phyloP scores from a whole-genome alignment of 2,329 filamentous ascomycete genomes.

The Didymosphaeria variabile region DNA sequence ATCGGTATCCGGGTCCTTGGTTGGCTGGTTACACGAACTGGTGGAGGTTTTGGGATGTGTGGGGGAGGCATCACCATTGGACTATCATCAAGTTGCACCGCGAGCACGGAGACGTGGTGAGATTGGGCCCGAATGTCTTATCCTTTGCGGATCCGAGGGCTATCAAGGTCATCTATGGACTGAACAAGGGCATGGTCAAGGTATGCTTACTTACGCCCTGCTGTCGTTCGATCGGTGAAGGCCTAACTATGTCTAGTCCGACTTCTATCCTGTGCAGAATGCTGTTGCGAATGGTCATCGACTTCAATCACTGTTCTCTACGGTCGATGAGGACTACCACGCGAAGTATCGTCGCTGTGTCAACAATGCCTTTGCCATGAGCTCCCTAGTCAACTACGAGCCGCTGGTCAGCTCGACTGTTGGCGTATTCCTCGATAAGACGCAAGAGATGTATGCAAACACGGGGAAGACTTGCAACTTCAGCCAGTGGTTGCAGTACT shows the following conservation, averaged over 20 bases:
- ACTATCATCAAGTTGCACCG: constrained; percentile 74
- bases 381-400: constrained; percentile 78
- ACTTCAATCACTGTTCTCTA: constrained; percentile 78
- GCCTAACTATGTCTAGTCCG: constrained; percentile 63
- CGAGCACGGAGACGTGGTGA: constrained; percentile 76
- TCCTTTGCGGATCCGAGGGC: constrained; percentile 79
- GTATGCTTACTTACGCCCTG: constrained; percentile 52
- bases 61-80: constrained; percentile 69
- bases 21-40: constrained; percentile 74
- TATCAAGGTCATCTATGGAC: constrained; percentile 78
- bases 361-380: constrained; percentile 81
- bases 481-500: constrained; percentile 78
- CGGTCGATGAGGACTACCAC: constrained; percentile 78
- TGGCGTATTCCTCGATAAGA: constrained; percentile 70
- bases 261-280: constrained; percentile 83
- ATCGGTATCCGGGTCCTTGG: constrained; percentile 76
- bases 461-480: constrained; percentile 66
- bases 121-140: constrained; percentile 76
- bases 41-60: constrained; percentile 79
- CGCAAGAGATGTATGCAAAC: constrained; percentile 53
- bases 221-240: neutral
- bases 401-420: constrained; percentile 81
- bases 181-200: constrained; percentile 84
- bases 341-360: constrained; percentile 77
- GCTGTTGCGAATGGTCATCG: constrained; percentile 73